Conservation (phyloP, 352 stramenopile species). For the Globisporangium perplexum region DNA sequence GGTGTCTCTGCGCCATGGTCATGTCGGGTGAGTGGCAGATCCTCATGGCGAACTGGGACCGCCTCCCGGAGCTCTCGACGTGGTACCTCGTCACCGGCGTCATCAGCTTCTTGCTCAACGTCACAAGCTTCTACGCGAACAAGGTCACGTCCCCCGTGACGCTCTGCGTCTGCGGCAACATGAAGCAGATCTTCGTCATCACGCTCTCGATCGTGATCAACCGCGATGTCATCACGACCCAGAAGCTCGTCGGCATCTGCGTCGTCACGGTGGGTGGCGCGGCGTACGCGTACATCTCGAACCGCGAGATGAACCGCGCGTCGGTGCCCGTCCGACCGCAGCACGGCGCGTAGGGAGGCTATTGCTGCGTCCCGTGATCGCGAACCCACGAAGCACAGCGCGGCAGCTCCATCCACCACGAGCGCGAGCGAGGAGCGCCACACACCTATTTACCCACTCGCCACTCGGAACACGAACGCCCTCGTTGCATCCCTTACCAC, state of each 20-base stretch:
- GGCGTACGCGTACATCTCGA: conserved; percentile 77
- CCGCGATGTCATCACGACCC: conserved; percentile 57
- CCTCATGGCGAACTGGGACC: conserved; percentile 60
- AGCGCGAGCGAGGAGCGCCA: background rate
- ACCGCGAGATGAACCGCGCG: conserved; percentile 62
- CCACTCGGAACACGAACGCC: too few species aligned
- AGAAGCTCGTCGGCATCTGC: conserved; percentile 65
- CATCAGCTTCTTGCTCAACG: conserved; percentile 91
- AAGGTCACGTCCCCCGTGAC: conserved; percentile 94
- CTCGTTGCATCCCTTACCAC: too few species aligned
- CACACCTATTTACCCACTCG: too few species aligned
- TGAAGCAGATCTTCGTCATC: conserved; percentile 92
- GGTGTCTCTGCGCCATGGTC: conserved; percentile 83
- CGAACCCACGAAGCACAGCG: background rate
- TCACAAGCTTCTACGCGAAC: conserved; percentile 93
- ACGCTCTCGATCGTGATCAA: conserved; percentile 77
- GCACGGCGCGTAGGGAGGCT: background rate
- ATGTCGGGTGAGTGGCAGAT: conserved; percentile 68
- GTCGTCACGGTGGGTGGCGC: conserved; percentile 61
- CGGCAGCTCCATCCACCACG: background rate
- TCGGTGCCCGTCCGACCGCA: conserved; percentile 26
- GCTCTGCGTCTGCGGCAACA: conserved; percentile 91
- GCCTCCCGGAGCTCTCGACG: conserved; percentile 42
- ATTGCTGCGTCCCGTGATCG: background rate
- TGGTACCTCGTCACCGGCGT: conserved; percentile 87